A percentile compares a stretch with the other conserved stretches of the same genome.
These are phyloP conservation scores for Saussurea involucrata DNA, from an alignment of 129 eudicot genomes.

Conservation along the genomic window DNA sequence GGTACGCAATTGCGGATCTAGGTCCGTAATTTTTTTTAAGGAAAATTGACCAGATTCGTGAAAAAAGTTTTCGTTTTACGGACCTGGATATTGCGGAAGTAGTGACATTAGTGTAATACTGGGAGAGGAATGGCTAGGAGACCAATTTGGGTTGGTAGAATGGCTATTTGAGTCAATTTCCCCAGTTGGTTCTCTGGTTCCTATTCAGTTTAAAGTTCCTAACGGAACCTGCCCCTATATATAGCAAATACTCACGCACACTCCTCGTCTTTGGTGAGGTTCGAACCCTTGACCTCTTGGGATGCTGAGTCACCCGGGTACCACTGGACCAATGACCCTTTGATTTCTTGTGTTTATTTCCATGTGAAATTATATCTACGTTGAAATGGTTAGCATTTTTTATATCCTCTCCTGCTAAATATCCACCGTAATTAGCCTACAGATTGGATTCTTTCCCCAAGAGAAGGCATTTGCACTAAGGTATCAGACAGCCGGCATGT, in stretches of 20 bases:
- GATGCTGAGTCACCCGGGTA: background rate
- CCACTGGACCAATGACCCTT: background rate
- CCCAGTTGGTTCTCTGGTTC: too few species aligned
- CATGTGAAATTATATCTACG: background rate
- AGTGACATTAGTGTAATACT: too few species aligned
- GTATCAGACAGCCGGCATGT: slow-evolving; percentile 98
- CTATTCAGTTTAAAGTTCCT: background rate
- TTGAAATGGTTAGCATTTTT: background rate
- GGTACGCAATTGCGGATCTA: too few species aligned
- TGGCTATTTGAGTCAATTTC: too few species aligned
- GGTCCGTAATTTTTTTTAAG: too few species aligned
- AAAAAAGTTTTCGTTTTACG: too few species aligned
- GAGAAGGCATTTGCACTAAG: slow-evolving; percentile 90
- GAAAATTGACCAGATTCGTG: too few species aligned
- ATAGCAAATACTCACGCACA: background rate
- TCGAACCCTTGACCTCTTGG: background rate
- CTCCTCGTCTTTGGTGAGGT: background rate
- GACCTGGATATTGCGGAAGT: too few species aligned
- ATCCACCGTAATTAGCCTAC: slow-evolving; percentile 73
- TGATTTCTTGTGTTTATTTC: background rate
- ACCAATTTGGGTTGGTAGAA: too few species aligned
- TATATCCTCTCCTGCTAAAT: slow-evolving; percentile 31
- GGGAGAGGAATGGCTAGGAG: too few species aligned
- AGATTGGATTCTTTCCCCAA: slow-evolving; percentile 81
- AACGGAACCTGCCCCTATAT: background rate